Percentiles rank a stretch among this genome's conserved stretches.
Conservation (phyloP, 108 stramenopile genomes). For the Skeletonema grethae region DNA sequence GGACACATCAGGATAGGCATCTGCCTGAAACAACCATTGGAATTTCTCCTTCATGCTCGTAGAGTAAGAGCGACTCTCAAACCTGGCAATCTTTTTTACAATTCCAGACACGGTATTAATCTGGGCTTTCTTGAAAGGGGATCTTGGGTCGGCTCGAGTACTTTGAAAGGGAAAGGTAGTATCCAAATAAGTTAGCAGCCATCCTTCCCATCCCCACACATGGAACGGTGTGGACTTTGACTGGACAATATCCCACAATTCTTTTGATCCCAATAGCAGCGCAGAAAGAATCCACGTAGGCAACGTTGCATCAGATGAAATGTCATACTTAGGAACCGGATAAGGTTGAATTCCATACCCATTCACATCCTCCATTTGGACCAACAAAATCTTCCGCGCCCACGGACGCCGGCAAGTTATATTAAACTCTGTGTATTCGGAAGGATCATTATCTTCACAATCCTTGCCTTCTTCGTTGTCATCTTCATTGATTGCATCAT, state of each 20-base stretch:
- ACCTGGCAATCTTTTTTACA: neutral
- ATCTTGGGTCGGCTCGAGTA: neutral
- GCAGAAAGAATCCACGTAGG: neutral
- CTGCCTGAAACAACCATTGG: neutral
- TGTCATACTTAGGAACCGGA: neutral
- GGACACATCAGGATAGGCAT: neutral
- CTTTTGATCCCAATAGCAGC: neutral
- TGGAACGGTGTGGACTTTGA: neutral
- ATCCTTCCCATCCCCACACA: constrained; percentile 1
- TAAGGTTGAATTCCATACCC: neutral
- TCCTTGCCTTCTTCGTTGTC: neutral
- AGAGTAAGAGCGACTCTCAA: neutral
- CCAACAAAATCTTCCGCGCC: neutral
- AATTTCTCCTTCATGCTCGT: neutral
- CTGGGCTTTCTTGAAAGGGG: neutral
- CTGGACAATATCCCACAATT: neutral
- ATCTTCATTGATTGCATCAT: neutral
- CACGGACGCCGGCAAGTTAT: neutral
- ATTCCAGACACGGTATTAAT: neutral
- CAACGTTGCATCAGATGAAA: neutral
- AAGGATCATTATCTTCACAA: too few species aligned
- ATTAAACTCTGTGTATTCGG: neutral
- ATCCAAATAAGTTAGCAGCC: neutral
- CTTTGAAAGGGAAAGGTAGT: neutral
- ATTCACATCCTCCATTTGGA: neutral